Conservation (phyloP, 345 rosid genomes). For the Eucalyptus albens region DNA sequence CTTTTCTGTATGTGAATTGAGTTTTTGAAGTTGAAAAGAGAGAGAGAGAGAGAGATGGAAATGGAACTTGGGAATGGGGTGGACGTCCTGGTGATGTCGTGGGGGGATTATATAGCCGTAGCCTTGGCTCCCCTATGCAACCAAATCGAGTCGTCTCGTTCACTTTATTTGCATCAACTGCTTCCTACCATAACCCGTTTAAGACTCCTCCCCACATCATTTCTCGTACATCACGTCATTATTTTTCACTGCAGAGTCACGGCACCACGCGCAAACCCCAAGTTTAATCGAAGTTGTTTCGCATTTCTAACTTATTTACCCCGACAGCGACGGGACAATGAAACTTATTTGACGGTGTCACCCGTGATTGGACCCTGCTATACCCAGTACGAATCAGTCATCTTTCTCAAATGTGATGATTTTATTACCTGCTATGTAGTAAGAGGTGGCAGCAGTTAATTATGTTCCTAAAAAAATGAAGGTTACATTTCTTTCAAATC, state of each 20-base stretch:
- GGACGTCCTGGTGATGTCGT: neutral
- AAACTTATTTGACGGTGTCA: neutral
- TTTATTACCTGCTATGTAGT: neutral
- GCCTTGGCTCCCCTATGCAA: neutral
- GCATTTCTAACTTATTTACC: neutral
- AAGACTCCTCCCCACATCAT: neutral
- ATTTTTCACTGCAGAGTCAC: neutral
- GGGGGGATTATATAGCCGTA: neutral
- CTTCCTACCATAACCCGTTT: neutral
- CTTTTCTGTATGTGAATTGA: neutral
- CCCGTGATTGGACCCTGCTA: neutral
- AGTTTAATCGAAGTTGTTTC: neutral
- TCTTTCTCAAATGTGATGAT: neutral
- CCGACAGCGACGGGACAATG: neutral
- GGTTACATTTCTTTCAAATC: neutral
- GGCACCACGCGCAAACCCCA: neutral
- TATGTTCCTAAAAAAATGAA: neutral
- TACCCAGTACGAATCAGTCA: neutral
- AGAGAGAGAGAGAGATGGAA: neutral
- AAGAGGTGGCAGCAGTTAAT: neutral
- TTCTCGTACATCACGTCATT: neutral
- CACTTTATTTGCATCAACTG: neutral
- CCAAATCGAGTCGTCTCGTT: neutral
- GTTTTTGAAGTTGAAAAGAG: neutral
- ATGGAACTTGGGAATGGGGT: neutral